Evolutionary conservation across 768 basidiomycete species (phyloP).

Genomic region (Rhodotorula taiwanensis): DNA sequence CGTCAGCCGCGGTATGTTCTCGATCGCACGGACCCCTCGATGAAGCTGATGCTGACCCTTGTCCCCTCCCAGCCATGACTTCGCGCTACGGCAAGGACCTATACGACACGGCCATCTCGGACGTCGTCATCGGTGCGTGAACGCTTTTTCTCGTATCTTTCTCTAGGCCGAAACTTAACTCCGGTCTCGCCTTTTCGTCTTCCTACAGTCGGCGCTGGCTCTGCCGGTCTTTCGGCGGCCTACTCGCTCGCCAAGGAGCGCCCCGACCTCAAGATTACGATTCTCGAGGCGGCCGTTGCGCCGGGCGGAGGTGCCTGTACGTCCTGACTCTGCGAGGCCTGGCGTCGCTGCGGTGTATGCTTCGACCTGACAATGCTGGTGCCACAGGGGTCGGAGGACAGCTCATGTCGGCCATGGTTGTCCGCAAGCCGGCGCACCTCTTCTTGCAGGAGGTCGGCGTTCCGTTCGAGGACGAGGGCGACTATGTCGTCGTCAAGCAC

Average conservation of each 20-base stretch:
- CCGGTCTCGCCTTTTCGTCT: not conserved
- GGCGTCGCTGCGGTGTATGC: not conserved
- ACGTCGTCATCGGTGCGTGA: conserved; percentile 55
- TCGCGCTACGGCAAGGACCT: conserved; percentile 68
- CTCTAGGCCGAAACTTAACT: not conserved
- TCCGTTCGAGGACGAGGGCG: conserved; percentile 68
- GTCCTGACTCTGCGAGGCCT: not conserved
- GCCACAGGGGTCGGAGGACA: conserved; percentile 45
- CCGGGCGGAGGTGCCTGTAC: conserved; percentile 52
- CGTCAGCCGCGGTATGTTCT: conserved; percentile 53
- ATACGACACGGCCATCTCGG: conserved; percentile 67
- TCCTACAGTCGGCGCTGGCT: conserved; percentile 56
- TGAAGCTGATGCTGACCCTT: not conserved
- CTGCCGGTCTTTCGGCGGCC: conserved; percentile 62
- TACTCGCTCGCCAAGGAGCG: conserved; percentile 62
- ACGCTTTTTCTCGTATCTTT: no score
- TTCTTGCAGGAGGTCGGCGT: conserved; percentile 66
- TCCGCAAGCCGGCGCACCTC: conserved; percentile 67
- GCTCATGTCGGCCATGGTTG: conserved; percentile 72
- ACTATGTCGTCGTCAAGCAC: conserved; percentile 64
- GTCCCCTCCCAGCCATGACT: conserved; percentile 53
- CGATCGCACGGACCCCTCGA: not conserved
- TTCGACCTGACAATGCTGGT: conserved; percentile 42
- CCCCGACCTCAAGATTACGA: conserved; percentile 61
- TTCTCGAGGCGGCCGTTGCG: conserved; percentile 71